These are phyloP conservation scores for Fusarium kyushuense DNA, from an alignment of 2,329 filamentous ascomycete genomes.

Conservation along the genomic window DNA sequence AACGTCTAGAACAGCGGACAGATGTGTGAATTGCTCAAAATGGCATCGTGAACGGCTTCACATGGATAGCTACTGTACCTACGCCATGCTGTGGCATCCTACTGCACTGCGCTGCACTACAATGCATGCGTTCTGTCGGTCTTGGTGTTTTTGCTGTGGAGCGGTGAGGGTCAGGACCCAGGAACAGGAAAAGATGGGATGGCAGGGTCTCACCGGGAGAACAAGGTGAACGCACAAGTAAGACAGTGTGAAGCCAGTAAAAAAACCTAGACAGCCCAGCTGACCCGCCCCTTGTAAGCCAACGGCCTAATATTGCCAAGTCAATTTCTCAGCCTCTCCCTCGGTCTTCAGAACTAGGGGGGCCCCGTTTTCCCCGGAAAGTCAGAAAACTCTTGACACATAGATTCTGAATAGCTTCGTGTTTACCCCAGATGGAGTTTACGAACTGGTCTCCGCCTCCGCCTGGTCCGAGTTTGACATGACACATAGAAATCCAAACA, in stretches of 20 bases:
- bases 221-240: slow-evolving; percentile 2
- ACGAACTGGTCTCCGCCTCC: slow-evolving; percentile 12
- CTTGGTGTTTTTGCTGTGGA: neutral
- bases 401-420: slow-evolving; percentile 8
- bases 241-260: slow-evolving; percentile 1
- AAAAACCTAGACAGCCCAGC: slow-evolving; percentile 17
- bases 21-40: slow-evolving; percentile 2
- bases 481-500: slow-evolving; percentile 27
- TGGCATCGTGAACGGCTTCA: slow-evolving; percentile 3
- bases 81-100: slow-evolving; percentile 1
- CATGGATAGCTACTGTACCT: neutral
- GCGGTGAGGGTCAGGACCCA: slow-evolving; percentile 10
- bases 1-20: neutral
- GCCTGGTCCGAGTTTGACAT: slow-evolving; percentile 8
- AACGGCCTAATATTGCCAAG: slow-evolving; percentile 22
- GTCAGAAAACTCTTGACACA: slow-evolving; percentile 4
- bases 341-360: neutral
- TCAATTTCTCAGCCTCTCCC: neutral
- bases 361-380: slow-evolving; percentile 33
- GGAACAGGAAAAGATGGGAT: slow-evolving; percentile 4
- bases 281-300: slow-evolving; percentile 22
- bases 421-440: slow-evolving; percentile 31
- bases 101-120: neutral
- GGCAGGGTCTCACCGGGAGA: neutral
- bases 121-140: neutral